These are phyloP conservation scores for Neobulgaria alba DNA, from an alignment of 2,329 filamentous ascomycete species.

Conservation along the genomic window DNA sequence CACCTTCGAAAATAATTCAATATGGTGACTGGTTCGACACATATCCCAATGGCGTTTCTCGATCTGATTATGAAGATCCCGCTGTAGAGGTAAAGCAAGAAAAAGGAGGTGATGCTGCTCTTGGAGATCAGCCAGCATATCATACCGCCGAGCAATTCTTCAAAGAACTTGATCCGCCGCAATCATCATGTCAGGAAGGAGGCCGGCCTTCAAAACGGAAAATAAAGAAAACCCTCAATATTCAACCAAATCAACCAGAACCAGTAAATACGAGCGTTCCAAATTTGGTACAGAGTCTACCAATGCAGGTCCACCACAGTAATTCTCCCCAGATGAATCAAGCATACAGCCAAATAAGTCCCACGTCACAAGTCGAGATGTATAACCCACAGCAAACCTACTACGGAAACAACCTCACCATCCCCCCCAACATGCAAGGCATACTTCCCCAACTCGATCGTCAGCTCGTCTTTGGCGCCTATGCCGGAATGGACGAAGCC, in stretches of 20 bases:
- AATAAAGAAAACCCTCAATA: slow-evolving; percentile 31
- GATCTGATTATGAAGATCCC: slow-evolving; percentile 74
- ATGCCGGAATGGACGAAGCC: slow-evolving; percentile 38
- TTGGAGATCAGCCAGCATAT: slow-evolving; percentile 83
- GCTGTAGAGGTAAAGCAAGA: slow-evolving; percentile 60
- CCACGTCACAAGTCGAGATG: too few species aligned
- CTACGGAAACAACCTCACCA: slow-evolving; percentile 39
- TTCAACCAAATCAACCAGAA: slow-evolving; percentile 15
- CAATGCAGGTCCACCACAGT: slow-evolving; percentile 18
- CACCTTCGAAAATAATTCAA: slow-evolving; percentile 66
- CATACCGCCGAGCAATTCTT: slow-evolving; percentile 95
- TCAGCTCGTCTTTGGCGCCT: slow-evolving; percentile 68
- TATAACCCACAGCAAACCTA: slow-evolving; percentile 26
- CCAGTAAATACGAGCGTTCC: slow-evolving; percentile 21
- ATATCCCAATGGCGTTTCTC: slow-evolving; percentile 85
- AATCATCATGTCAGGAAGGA: slow-evolving; percentile 27
- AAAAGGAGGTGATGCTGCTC: slow-evolving; percentile 74
- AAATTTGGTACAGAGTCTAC: slow-evolving; percentile 12
- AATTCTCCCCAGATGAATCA: slow-evolving; percentile 14
- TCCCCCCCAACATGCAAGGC: slow-evolving; percentile 40
- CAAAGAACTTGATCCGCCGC: slow-evolving; percentile 62
- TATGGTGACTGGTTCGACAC: slow-evolving; percentile 97
- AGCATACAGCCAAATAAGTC: slow-evolving; percentile 23
- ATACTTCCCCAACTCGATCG: slow-evolving; percentile 64
- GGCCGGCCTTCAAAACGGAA: slow-evolving; percentile 30